A percentile compares a stretch with the other conserved stretches of the same genome.
These are phyloP conservation scores for Gossypium bickii DNA, from an alignment of 345 rosid species.

Conservation along the genomic window DNA sequence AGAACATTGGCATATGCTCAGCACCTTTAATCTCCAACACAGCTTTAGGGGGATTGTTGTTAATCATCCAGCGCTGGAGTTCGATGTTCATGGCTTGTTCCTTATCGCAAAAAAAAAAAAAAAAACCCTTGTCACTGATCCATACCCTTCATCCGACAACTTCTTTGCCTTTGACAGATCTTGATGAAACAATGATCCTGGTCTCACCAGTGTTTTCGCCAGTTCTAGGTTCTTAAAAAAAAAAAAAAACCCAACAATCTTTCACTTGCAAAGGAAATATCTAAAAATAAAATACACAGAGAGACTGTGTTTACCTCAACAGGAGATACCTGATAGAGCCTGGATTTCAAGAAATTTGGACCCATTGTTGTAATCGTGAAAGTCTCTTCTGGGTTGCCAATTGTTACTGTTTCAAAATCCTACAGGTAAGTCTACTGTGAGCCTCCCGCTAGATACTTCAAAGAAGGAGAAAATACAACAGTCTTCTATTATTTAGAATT, in stretches of 20 bases:
- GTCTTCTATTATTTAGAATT: no score
- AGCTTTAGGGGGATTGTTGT: slow-evolving; percentile 14
- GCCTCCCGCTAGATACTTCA: neutral
- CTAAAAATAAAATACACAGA: neutral
- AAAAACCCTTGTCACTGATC: slow-evolving; percentile 16
- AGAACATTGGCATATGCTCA: slow-evolving; percentile 43
- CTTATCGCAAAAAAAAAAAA: slow-evolving; percentile 23
- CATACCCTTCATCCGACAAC: slow-evolving; percentile 20
- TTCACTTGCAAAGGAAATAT: neutral
- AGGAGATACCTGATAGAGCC: slow-evolving; percentile 30
- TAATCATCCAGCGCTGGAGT: slow-evolving; percentile 34
- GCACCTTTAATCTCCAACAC: slow-evolving; percentile 25
- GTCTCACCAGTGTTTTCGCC: slow-evolving; percentile 26
- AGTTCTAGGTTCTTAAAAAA: slow-evolving; percentile 32
- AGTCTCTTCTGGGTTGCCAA: slow-evolving; percentile 9
- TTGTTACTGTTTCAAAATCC: slow-evolving; percentile 30
- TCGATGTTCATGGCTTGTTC: slow-evolving; percentile 9
- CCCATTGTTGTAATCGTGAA: slow-evolving; percentile 24
- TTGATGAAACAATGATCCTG: slow-evolving; percentile 18
- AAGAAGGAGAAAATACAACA: neutral
- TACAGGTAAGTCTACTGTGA: slow-evolving; percentile 14
- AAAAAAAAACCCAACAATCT: neutral
- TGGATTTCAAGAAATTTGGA: slow-evolving; percentile 25
- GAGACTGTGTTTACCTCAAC: slow-evolving; percentile 16
- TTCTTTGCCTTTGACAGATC: slow-evolving; percentile 24